Evolutionary conservation across 75 land plant species (phyloP).

Genomic region (Cryptomeria japonica): DNA sequence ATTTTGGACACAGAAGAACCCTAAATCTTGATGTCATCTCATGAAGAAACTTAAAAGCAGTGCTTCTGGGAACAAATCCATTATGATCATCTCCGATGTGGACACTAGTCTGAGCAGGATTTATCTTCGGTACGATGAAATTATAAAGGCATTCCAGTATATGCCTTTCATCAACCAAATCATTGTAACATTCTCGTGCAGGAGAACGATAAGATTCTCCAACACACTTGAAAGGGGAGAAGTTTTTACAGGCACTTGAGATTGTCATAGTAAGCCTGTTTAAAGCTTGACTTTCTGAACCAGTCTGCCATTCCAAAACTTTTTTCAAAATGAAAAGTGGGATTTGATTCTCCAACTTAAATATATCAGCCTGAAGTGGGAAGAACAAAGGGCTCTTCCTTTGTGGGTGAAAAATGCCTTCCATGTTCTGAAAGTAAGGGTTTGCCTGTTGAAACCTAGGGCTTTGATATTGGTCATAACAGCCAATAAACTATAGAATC

Average conservation of each 20-base stretch:
- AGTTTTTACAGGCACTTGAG: neutral
- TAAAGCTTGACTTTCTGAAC: neutral
- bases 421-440: neutral
- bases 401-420: neutral
- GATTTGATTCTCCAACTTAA: constrained; percentile 1
- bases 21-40: neutral
- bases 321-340: neutral
- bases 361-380: constrained; percentile 4
- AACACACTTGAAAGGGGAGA: neutral
- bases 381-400: neutral
- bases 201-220: neutral
- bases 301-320: neutral
- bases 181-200: neutral
- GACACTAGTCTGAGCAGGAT: neutral
- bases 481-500: neutral
- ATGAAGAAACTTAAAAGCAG: neutral
- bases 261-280: neutral
- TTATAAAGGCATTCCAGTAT: neutral
- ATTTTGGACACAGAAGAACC: neutral
- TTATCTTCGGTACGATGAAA: neutral
- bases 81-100: neutral
- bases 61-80: neutral
- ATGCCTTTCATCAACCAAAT: neutral
- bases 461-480: neutral
- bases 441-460: neutral